Evolutionary conservation across 2,329 filamentous ascomycete genomes (phyloP), one percentile per base, ranked within the genome.

Genomic region (Elsinoe batatas): DNA sequence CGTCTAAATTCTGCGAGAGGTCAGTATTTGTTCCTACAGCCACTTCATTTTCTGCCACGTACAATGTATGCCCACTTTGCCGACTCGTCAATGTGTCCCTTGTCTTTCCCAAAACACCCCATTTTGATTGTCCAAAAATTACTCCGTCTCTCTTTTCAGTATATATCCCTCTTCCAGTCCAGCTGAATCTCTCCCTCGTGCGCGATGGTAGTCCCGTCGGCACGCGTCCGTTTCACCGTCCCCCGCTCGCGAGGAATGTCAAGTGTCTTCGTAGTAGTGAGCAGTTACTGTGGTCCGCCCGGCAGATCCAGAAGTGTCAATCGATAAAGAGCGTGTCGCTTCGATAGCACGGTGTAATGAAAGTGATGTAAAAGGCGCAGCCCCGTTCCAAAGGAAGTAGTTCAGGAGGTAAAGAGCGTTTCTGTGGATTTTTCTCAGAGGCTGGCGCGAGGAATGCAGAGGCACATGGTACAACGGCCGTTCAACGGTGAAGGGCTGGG

Each of bases 41-140:
- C 26, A 30, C 2, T 2, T 30, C 4, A 30, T 2, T 26, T 26
- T 30, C 26, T 30, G 26, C 26, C 26, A 30, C 26, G 7, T 30
- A 89, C 87, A 68, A 97, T 91, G 69, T 91, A 95, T 65, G 91
- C 88, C 91, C 91, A 97, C 77, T 90, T 75, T 63, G 74, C 71
- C 60, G 73, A 68, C 59, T 76, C 71, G 56, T 70, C 66, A 49
- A 75, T 70, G 15, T 66, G 62, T 40, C 65, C 67, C 54, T 68
- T 69, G 49, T 37, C 20, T 18, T 69, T 65, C 38, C 66, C 63
- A 53, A 58, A 62, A 59, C 68, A 69, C 57, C 66, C 66, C 68
- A 71, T 71, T 37, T 43, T 61, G 59, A 43, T 20, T 51, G 15
- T 51, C n/a, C 18, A 32, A 10, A 30, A 17, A 51, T 38, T 51